Base-by-base conservation (phyloP, 169 alveolate species). In the Fabrea salina region DNA sequence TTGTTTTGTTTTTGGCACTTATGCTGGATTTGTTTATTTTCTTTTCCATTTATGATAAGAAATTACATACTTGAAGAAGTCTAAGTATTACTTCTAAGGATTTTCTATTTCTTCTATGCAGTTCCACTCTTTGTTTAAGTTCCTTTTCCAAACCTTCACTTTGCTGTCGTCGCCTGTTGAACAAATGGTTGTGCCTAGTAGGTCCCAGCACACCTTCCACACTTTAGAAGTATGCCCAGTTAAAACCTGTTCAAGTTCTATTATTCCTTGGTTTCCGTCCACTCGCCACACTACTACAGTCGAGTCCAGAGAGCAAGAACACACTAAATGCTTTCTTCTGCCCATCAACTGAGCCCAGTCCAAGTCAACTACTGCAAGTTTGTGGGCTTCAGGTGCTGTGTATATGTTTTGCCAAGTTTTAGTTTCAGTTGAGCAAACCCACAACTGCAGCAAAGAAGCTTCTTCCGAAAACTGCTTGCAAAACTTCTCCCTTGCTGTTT, bases 261-360 rank as follows among this genome's bases (percentile, higher is more conserved):
- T 83, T 11, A 54, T 37, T 66, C 82, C 67, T 5, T 54, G 37
- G 32, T 25, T 8, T 22, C 32, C 33, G 27, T 77, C 84, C 33
- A 68, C 54, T 49, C 84, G 77, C 89, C 89, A 83, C 4, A 83
- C 75, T 1, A 83, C 66, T 4, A 79, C 76, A 27, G 57, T 30
- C 53, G 70, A 25, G 39, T 83, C 89, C 8, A 19, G 16, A 3
- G 76, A 50, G 35, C 86, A 77, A 5, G 89, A 70, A 5, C 78
- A 85, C 4, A 83, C 77, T 74, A 83, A 30, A 53, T 83, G 89
- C 49, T 53, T 79, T 8, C 75, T 54, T 32, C 89, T 40, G n/a
- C 86, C 89, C 56, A 72, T 68, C 11, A 75, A 40, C 44, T 84
- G 89, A 25, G 89, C 89, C 89, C 89, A 83, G 3, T 71, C 57